Percentiles rank a stretch among this genome's conserved stretches.
Evolutionary conservation across 345 rosid genomes (phyloP).

Genomic region (Gossypium turneri): DNA sequence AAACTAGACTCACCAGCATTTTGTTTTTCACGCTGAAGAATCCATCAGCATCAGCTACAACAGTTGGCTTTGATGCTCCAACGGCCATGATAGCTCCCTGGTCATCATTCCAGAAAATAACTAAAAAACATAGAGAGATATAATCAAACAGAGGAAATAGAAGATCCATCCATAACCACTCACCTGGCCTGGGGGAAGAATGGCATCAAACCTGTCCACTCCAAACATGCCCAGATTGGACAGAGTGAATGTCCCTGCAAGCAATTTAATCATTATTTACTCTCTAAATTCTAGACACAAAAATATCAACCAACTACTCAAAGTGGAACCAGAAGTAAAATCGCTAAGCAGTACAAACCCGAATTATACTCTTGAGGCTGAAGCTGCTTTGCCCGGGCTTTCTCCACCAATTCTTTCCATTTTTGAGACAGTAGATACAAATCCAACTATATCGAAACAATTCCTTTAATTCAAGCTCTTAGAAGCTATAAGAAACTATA

Average conservation of each 20-base stretch:
- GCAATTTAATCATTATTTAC: constrained; percentile 5
- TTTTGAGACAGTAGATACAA: constrained; percentile 78
- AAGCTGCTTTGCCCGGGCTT: constrained; percentile 81
- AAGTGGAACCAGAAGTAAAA: not conserved
- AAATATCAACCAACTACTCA: not conserved
- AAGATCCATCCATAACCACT: constrained; percentile 27
- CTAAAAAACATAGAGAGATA: constrained; percentile 2
- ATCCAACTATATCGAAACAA: constrained; percentile 61
- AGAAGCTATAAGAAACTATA: not conserved
- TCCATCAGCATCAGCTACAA: constrained; percentile 78
- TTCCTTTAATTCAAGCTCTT: constrained; percentile 8
- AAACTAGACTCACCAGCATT: constrained; percentile 68
- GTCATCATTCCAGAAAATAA: constrained; percentile 18
- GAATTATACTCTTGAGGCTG: constrained; percentile 95
- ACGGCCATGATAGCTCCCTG: constrained; percentile 99
- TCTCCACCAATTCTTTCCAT: constrained; percentile 95
- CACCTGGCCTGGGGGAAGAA: constrained; percentile 96
- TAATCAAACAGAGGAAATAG: not conserved
- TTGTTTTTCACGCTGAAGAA: constrained; percentile 83
- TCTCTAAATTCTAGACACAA: not conserved
- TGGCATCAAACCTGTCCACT: constrained; percentile 96
- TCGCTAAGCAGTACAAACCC: constrained; percentile 37
- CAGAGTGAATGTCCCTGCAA: constrained; percentile 85
- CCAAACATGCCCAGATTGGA: constrained; percentile 97
- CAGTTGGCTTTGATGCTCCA: constrained; percentile 94